Evolutionary conservation across 352 stramenopile genomes (phyloP).

Genomic region (Globisporangium iwayamae): DNA sequence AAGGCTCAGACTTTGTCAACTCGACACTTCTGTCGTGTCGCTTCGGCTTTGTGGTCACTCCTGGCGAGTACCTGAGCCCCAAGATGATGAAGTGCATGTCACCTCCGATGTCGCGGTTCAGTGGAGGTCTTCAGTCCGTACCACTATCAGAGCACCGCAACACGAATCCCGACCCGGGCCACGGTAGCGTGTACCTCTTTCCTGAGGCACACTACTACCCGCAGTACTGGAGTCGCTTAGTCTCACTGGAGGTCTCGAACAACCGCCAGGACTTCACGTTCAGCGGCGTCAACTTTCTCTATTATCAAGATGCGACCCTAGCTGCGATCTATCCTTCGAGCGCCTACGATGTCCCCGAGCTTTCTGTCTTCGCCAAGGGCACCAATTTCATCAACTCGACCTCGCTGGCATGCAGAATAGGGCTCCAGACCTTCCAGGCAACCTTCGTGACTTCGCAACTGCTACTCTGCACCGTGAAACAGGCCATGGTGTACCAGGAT

Average conservation of each 20-base stretch:
- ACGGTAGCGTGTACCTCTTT: conserved; percentile 75
- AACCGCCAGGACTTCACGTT: conserved; percentile 95
- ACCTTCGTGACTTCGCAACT: conserved; percentile 87
- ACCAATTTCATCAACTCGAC: conserved; percentile 92
- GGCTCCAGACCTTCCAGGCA: conserved; percentile 64
- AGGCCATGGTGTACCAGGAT: conserved; percentile 38
- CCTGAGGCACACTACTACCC: conserved; percentile 84
- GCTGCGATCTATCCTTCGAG: conserved; percentile 50
- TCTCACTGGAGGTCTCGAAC: conserved; percentile 93
- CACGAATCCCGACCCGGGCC: conserved; percentile 47
- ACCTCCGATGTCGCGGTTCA: conserved; percentile 62
- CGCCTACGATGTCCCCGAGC: conserved; percentile 38
- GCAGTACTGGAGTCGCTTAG: conserved; percentile 81
- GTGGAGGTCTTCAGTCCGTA: conserved; percentile 45
- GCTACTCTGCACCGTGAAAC: conserved; percentile 85
- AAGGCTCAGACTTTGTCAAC: conserved; percentile 88
- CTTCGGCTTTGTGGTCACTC: conserved; percentile 84
- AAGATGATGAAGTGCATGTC: conserved; percentile 80
- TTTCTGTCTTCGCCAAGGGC: conserved; percentile 70
- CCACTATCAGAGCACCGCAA: conserved; percentile 77
- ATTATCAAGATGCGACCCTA: conserved; percentile 86
- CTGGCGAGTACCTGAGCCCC: conserved; percentile 78
- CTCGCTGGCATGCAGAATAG: conserved; percentile 85
- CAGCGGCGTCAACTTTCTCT: conserved; percentile 90
- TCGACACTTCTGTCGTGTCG: conserved; percentile 78